Evolutionary conservation across 331 rosid species (phyloP).

Genomic region (Acacia concinna): DNA sequence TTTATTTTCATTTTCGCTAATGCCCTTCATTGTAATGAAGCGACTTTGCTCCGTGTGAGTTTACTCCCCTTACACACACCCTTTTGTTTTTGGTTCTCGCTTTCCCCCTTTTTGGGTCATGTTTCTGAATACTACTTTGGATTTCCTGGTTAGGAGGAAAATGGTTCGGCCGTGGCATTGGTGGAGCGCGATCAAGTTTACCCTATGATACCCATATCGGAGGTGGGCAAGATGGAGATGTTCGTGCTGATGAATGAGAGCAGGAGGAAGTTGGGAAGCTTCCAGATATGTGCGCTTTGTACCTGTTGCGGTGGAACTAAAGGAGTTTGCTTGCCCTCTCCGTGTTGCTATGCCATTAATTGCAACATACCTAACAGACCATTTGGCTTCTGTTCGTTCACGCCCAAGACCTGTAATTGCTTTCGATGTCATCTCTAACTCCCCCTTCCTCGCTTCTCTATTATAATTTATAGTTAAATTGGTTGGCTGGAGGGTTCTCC

Average conservation of each 20-base stretch:
- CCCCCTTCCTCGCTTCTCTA: constrained; percentile 25
- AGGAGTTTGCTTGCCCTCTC: constrained; percentile 91
- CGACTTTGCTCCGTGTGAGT: constrained; percentile 60
- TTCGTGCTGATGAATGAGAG: constrained; percentile 72
- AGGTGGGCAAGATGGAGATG: constrained; percentile 57
- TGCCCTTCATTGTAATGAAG: constrained; percentile 40
- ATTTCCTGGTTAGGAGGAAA: constrained; percentile 53
- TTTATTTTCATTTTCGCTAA: constrained; percentile 44
- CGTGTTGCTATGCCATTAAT: constrained; percentile 98
- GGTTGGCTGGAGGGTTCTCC: constrained; percentile 41
- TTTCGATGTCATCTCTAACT: constrained; percentile 82
- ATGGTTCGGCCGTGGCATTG: constrained; percentile 49
- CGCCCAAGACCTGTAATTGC: constrained; percentile 99
- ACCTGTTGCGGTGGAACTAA: constrained; percentile 96
- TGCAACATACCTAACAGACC: constrained; percentile 98
- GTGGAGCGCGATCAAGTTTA: background rate
- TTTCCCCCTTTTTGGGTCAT: background rate
- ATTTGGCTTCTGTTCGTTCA: constrained; percentile 96
- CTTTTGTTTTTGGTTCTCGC: constrained; percentile 41
- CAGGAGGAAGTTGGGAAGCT: constrained; percentile 81
- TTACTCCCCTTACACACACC: constrained; percentile 9
- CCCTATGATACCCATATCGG: constrained; percentile 67
- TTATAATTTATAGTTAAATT: constrained; percentile 39
- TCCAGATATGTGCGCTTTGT: constrained; percentile 91
- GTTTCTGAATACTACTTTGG: constrained; percentile 30